Evolutionary conservation across 1,139 yeast genomes (phyloP), one percentile per base, ranked within the genome.

Genomic region (Scheffersomyces titani): DNA sequence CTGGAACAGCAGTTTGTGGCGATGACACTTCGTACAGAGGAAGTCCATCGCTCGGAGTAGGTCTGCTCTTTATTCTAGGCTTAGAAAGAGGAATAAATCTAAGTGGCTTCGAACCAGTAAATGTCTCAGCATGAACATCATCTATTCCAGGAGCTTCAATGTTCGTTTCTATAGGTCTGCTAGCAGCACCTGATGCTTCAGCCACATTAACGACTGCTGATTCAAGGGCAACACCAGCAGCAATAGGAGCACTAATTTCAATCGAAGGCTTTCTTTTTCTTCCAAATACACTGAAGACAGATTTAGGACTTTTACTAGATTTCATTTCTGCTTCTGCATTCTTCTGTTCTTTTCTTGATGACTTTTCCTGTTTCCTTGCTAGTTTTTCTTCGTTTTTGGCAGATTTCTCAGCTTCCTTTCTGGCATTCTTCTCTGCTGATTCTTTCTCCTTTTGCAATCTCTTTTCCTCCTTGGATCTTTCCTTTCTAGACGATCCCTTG

Each of bases 381-480:
- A 50, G 56, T 49, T 55, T 54, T 50, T 52, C 57, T 40, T 48
- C 53, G 52, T 59, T 57, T 52, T 56, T 53, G 5, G 46, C 51
- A n/a, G 46, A 47, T 55, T 57, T 57, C 19, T 59, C 63, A 16
- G 64, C 66, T 50, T 58, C 63, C 53, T 59, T 61, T 40, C 49
- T 56, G 16, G 60, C 63, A 44, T 54, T 53, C 45, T 63, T 63
- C 13, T 62, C 63, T 16, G 52, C 58, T 30, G 57, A 56, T 49
- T 66, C 65, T 22, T 57, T 60, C 36, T 64, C 65, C 54, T 66
- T 67, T 50, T 56, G 40, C 19, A 56, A 61, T 55, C 62, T 69
- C 64, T 68, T 70, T 53, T 76, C 81, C 51, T 74, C 76, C 58
- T 75, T 75, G 0, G 69, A 70, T 50, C 78, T 65, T 47, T 74